Evolutionary conservation across 129 eudicot genomes (phyloP).

Genomic region (Apium graveolens): DNA sequence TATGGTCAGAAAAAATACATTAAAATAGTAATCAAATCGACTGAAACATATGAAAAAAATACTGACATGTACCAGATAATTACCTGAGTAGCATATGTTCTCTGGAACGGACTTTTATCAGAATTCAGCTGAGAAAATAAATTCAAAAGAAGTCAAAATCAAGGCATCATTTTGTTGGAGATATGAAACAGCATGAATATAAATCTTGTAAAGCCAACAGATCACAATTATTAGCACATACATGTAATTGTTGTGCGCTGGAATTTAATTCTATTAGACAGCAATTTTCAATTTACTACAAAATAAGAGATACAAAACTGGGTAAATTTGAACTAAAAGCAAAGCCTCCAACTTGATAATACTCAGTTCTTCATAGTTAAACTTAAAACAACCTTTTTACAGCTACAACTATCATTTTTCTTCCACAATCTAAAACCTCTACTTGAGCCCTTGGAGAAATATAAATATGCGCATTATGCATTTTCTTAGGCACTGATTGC

Average conservation of each 20-base stretch:
- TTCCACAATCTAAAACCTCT: neutral
- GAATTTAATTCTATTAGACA: neutral
- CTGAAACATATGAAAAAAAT: slow-evolving; percentile 10
- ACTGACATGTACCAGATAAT: neutral
- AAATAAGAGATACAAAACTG: neutral
- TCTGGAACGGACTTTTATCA: slow-evolving; percentile 96
- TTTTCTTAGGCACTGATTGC: neutral
- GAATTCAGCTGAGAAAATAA: slow-evolving; percentile 64
- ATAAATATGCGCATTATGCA: neutral
- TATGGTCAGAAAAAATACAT: neutral
- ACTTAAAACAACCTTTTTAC: neutral
- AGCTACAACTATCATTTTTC: neutral
- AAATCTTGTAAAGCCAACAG: neutral
- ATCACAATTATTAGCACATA: neutral
- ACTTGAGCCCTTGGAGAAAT: neutral
- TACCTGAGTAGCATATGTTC: slow-evolving; percentile 98
- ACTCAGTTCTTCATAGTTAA: neutral
- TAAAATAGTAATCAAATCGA: neutral
- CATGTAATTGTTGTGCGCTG: neutral
- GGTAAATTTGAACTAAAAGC: neutral
- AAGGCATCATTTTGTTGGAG: neutral
- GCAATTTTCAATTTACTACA: neutral
- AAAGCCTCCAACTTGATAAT: neutral
- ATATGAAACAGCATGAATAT: neutral
- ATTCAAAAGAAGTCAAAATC: neutral